A percentile compares a stretch with the other conserved stretches of the same genome.
Evolutionary conservation across 345 rosid genomes (phyloP).

Genomic region (Acer campestre): DNA sequence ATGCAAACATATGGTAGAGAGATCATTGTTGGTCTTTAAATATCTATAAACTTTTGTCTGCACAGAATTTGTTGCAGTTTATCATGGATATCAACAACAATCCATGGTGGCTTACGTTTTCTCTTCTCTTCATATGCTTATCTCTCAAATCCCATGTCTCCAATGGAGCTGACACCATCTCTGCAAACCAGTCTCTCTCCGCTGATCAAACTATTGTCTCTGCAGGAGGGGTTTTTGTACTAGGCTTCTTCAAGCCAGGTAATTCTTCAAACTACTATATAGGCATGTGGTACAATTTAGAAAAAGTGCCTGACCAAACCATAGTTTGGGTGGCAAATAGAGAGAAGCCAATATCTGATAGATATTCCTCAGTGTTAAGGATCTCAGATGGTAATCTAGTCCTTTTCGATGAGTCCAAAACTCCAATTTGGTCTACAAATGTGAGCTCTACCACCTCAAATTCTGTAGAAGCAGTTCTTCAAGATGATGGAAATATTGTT

Average conservation of each 20-base stretch:
- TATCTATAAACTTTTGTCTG: neutral
- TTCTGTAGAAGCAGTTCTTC: conserved; percentile 33
- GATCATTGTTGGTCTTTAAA: neutral
- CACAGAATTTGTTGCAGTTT: neutral
- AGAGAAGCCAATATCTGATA: conserved; percentile 23
- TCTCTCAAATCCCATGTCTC: conserved; percentile 14
- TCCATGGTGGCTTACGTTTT: conserved; percentile 14
- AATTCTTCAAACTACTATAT: conserved; percentile 29
- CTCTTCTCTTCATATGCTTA: conserved; percentile 16
- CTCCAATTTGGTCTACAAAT: conserved; percentile 17
- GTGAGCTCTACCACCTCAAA: neutral
- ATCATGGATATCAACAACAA: conserved; percentile 17
- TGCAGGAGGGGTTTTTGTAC: conserved; percentile 9
- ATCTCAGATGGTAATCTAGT: conserved; percentile 32
- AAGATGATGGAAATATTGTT: conserved; percentile 45
- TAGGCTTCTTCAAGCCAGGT: conserved; percentile 37
- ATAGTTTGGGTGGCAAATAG: conserved; percentile 36
- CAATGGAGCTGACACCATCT: conserved; percentile 24
- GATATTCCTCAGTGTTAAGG: conserved; percentile 17
- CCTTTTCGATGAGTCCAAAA: conserved; percentile 16
- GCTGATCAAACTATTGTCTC: conserved; percentile 29
- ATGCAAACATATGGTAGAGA: neutral
- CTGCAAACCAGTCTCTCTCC: conserved; percentile 24
- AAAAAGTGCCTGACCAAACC: neutral
- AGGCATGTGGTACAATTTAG: conserved; percentile 29